phyloP scores from a whole-genome alignment of 2,329 filamentous ascomycete species.

The Aspergillus sp. region DNA sequence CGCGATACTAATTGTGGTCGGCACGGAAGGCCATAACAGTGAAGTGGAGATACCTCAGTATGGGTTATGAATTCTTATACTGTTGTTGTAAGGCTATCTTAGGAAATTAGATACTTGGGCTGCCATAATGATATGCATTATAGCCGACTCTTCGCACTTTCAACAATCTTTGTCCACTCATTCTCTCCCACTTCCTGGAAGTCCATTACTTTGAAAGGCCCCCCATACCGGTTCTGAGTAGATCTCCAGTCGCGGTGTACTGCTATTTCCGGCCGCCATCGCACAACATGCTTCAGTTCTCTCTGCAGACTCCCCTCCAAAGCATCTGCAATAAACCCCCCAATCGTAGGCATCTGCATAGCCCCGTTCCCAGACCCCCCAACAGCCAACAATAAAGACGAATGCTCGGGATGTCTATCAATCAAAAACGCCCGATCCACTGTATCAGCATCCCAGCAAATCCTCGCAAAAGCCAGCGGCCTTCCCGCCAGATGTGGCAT shows the following conservation, averaged over 20 bases:
- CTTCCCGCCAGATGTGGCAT: slow-evolving; percentile 48
- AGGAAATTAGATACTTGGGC: neutral
- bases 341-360: slow-evolving; percentile 48
- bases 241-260: slow-evolving; percentile 41
- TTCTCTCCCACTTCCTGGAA: slow-evolving; percentile 35
- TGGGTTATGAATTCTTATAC: too few species aligned
- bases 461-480: slow-evolving; percentile 44
- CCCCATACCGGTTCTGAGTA: slow-evolving; percentile 45
- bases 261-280: slow-evolving; percentile 49
- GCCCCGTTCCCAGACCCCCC: slow-evolving; percentile 50
- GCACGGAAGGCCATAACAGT: too few species aligned
- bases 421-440: slow-evolving; percentile 50
- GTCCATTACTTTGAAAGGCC: slow-evolving; percentile 44
- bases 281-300: slow-evolving; percentile 37
- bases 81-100: too few species aligned
- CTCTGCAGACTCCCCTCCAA: slow-evolving; percentile 41
- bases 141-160: neutral
- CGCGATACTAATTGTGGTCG: too few species aligned
- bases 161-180: slow-evolving; percentile 32
- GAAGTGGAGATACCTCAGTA: too few species aligned
- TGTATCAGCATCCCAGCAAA: slow-evolving; percentile 55
- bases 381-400: slow-evolving; percentile 42
- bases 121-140: neutral
- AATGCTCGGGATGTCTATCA: slow-evolving; percentile 41
- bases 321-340: slow-evolving; percentile 44